Evolutionary conservation across 495 filamentous ascomycete species (phyloP).

Genomic region (Penicillium tannophilum): DNA sequence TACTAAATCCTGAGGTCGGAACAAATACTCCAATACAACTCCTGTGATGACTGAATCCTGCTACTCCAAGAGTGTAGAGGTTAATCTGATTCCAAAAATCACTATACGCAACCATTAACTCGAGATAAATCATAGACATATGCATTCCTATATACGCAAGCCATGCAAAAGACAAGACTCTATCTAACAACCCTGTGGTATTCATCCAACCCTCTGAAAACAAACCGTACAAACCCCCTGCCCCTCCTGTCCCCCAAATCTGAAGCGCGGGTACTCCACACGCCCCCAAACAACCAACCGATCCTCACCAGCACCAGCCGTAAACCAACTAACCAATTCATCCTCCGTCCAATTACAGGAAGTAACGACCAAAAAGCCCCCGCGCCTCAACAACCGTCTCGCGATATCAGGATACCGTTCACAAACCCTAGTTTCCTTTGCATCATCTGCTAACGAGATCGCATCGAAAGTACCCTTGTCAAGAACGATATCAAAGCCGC

Average conservation of each 20-base stretch:
- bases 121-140: neutral
- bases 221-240: constrained; percentile 83
- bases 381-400: constrained; percentile 61
- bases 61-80: too few relatives aligned
- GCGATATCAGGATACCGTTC: constrained; percentile 75
- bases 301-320: constrained; percentile 29
- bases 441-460: constrained; percentile 69
- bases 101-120: neutral
- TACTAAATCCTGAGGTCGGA: too few relatives aligned
- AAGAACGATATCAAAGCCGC: constrained; percentile 80
- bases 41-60: too few relatives aligned
- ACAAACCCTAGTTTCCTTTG: constrained; percentile 52
- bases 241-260: constrained; percentile 84
- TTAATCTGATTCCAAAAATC: too few relatives aligned
- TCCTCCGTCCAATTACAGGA: constrained; percentile 98
- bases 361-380: constrained; percentile 79
- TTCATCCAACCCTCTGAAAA: constrained; percentile 48
- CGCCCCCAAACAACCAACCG: constrained; percentile 59
- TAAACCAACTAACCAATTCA: constrained; percentile 80
- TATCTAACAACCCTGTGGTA: neutral
- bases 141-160: neutral
- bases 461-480: constrained; percentile 99
- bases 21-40: too few relatives aligned
- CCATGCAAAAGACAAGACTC: too few relatives aligned
- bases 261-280: constrained; percentile 80